Base-by-base conservation (phyloP, 805 yeast genomes). In the Kuraishia hungarica region DNA sequence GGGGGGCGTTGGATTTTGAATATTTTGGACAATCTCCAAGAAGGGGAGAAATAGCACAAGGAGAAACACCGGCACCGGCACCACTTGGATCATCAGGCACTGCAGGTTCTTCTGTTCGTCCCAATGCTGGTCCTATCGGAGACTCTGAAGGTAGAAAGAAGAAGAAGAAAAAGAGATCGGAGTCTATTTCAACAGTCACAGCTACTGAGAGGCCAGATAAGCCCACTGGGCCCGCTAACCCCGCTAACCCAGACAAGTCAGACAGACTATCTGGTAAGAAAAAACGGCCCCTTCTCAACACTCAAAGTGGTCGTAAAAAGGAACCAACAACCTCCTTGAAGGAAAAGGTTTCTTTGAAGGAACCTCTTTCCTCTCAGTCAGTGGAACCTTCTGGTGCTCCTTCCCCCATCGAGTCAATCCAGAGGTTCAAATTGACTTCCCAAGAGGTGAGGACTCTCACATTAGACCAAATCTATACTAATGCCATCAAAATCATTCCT, bases 401-500 rank as follows among this genome's bases (percentile, higher is more conserved):
- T 13, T 35, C 43, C 3, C 5, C 43, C 43, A 17, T 35, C 17
- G 43, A 35, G 11, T 35, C 43, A 2, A 35, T 35, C 43, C 43
- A 35, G n/a, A 6, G 43, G 8, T 35, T 35, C 43, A 35, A 35
- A 17, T 13, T 35, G 17, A 62, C 76, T n/a, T 81, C 81, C 49
- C 86, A 83, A 15, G 79, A 80, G 7, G 76, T 89, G 28, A 72
- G 77, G 21, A 78, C 78, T 54, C 64, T 79, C 21, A 70, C 86
- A 0, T 66, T 80, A 23, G 85, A 83, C 58, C 87, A 87, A 62
- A 76, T 87, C 20, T 83, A 75, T 62, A 88, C 85, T 54, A 80
- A 75, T 56, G 91, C 87, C 2, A 64, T 72, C 58, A 78, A 73
- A 43, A 68, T 68, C 11, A 67, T 87, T 20, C 96, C 97, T 2